Base-by-base conservation (phyloP, 768 basidiomycete species). In the Mycena crocata region DNA sequence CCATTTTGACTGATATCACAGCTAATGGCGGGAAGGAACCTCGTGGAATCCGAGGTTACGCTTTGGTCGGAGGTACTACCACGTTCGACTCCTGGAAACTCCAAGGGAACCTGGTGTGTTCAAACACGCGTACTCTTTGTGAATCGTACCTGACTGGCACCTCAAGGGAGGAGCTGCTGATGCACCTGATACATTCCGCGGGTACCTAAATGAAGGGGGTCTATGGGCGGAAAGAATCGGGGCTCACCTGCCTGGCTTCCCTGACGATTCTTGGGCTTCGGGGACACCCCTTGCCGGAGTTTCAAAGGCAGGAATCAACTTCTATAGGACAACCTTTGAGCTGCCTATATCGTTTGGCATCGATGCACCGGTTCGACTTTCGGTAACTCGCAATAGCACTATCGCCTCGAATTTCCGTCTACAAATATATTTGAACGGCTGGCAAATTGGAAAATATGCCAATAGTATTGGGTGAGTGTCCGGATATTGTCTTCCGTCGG, bases 381-480 rank as follows among this genome's bases (percentile, higher is more conserved):
- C 80, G 0, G 79, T 86, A 24, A 84, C 82, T 0, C 84, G 84
- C 2, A 83, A 82, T 62, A 74, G 61, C 32, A 75, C 66, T 31
- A 78, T 80, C 2, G 62, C 46, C 30, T 84, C 83, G n/a, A 84
- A 85, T 64, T 86, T 81, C 75, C 81, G 84, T 23, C 80, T 79
- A 17, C 84, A 84, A 64, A 82, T 86, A 39, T 86, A 85, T 65
- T 59, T 86, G 45, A 86, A 86, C 71, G 85, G 85, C 5, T 86
- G 84, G 84, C 83, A 85, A 64, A 62, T 86, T n/a, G 85, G 85
- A 12, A 86, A 86, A 71, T 86, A 85, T 57, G 80, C 83, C 66
- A 86, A 86, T 64, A 85, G 85, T 64, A 79, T 86, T 55, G 84
- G 84, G 84, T 83, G 63, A 26, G 51, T 30, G 7, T 57, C 24